phyloP scores from a whole-genome alignment of 495 filamentous ascomycete genomes.

The Aspergillus sparsus region DNA sequence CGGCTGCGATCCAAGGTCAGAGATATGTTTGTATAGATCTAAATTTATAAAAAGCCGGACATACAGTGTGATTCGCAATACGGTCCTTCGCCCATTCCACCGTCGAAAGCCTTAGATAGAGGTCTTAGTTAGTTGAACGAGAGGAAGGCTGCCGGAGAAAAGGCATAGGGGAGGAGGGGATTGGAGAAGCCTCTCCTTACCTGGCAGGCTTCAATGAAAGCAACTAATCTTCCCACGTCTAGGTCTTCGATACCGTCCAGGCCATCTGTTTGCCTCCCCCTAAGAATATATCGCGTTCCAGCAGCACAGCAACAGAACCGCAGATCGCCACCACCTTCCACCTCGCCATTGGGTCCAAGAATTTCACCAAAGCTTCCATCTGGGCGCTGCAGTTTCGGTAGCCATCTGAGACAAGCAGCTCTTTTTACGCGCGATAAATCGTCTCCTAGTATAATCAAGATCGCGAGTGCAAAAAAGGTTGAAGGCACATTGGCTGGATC shows the following conservation, averaged over 20 bases:
- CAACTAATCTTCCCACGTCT: conserved; percentile 65
- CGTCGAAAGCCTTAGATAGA: conserved; percentile 74
- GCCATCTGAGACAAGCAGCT: conserved; percentile 67
- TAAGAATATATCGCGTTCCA: conserved; percentile 78
- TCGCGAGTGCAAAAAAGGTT: conserved; percentile 81
- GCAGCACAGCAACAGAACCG: conserved; percentile 83
- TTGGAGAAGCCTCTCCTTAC: conserved; percentile 40
- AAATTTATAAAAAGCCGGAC: conserved; percentile 22
- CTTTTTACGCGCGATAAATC: conserved; percentile 68
- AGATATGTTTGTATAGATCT: not conserved
- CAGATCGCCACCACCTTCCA: conserved; percentile 80
- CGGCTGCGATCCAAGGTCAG: conserved; percentile 54
- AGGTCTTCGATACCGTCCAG: conserved; percentile 69
- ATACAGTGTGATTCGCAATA: conserved; percentile 87
- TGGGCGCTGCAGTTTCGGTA: conserved; percentile 71
- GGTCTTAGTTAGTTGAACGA: conserved; percentile 21
- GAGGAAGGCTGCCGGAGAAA: not conserved
- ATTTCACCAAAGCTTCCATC: conserved; percentile 94
- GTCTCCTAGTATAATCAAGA: conserved; percentile 74
- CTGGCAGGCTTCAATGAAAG: conserved; percentile 70
- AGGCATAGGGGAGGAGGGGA: conserved; percentile 11
- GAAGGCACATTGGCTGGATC: conserved; percentile 83
- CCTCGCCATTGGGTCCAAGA: conserved; percentile 55
- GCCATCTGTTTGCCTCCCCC: conserved; percentile 55
- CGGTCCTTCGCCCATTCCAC: conserved; percentile 79